Evolutionary conservation across 2,329 filamentous ascomycete species (phyloP).

Genomic region (Exophiala calicioides): DNA sequence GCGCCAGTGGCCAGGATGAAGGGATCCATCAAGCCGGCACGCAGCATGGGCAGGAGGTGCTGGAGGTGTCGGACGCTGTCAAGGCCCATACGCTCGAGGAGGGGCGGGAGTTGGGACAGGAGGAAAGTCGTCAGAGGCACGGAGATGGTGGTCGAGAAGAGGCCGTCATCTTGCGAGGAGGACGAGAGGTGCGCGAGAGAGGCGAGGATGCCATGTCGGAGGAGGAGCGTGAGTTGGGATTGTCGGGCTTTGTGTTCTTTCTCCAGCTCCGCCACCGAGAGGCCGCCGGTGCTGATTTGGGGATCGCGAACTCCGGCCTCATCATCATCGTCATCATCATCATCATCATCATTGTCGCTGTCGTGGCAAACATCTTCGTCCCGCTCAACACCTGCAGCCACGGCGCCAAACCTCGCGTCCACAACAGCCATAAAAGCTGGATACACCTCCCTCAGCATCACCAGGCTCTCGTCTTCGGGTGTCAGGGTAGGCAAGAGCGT

Average conservation of each 20-base stretch:
- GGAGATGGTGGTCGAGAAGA: slow-evolving; percentile 46
- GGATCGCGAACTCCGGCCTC: too few species aligned
- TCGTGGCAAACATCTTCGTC: not conserved
- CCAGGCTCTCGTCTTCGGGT: slow-evolving; percentile 67
- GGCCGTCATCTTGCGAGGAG: slow-evolving; percentile 43
- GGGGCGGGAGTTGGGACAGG: slow-evolving; percentile 33
- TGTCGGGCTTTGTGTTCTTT: slow-evolving; percentile 41
- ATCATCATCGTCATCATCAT: too few species aligned
- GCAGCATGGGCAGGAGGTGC: slow-evolving; percentile 68
- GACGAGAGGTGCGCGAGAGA: slow-evolving; percentile 45
- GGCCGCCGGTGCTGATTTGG: slow-evolving; percentile 7
- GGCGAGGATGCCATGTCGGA: slow-evolving; percentile 46
- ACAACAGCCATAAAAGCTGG: slow-evolving; percentile 63
- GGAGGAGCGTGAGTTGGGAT: slow-evolving; percentile 48
- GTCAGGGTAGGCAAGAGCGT: slow-evolving; percentile 76
- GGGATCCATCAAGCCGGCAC: slow-evolving; percentile 66
- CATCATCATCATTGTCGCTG: not conserved
- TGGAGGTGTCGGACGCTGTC: slow-evolving; percentile 48
- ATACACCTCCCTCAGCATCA: slow-evolving; percentile 66
- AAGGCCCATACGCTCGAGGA: slow-evolving; percentile 39
- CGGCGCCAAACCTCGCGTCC: slow-evolving; percentile 38
- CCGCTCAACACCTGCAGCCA: not conserved
- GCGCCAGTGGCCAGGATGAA: slow-evolving; percentile 62
- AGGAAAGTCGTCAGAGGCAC: slow-evolving; percentile 53
- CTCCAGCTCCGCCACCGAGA: slow-evolving; percentile 35